These are phyloP conservation scores for Aspergillus tamarii DNA, from an alignment of 2,329 filamentous ascomycete species.

Conservation along the genomic window DNA sequence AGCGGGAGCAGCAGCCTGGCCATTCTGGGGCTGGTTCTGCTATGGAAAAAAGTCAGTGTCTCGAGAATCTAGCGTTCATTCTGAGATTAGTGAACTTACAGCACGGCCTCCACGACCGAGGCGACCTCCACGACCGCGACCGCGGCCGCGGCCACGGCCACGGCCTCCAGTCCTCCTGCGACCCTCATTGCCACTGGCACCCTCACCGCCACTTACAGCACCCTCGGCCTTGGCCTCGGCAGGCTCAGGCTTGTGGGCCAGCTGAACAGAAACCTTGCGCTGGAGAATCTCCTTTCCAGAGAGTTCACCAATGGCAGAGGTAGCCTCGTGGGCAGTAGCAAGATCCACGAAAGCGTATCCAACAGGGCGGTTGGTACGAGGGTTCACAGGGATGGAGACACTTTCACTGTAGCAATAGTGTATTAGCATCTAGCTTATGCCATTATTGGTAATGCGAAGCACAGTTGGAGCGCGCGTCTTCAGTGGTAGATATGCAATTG, in stretches of 20 bases:
- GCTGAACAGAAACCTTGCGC: slow-evolving; percentile 98
- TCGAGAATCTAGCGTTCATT: background rate
- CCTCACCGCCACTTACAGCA: slow-evolving; percentile 72
- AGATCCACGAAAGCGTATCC: slow-evolving; percentile 99
- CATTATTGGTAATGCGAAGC: background rate
- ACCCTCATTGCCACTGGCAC: slow-evolving; percentile 67
- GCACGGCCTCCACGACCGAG: slow-evolving; percentile 65
- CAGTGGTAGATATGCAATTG: background rate
- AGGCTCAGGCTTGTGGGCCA: slow-evolving; percentile 94
- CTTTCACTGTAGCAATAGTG: slow-evolving; percentile 71
- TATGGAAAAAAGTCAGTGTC: slow-evolving; percentile 4
- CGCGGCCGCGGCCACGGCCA: slow-evolving; percentile 66
- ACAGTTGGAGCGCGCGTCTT: too few relatives aligned
- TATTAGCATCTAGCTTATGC: slow-evolving; percentile 36
- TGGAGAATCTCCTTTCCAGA: slow-evolving; percentile 97
- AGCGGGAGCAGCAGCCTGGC: slow-evolving; percentile 25
- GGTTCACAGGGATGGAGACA: slow-evolving; percentile 98
- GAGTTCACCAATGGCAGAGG: slow-evolving; percentile 92
- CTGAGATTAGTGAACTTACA: slow-evolving; percentile 44
- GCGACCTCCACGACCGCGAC: slow-evolving; percentile 68
- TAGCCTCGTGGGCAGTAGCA: slow-evolving; percentile 89
- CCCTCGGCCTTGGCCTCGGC: slow-evolving; percentile 75
- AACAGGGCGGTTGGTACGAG: slow-evolving; percentile 95
- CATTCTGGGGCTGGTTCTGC: slow-evolving; percentile 28
- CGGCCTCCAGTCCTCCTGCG: slow-evolving; percentile 65